These are phyloP conservation scores for Parasarocladium wereldwijsianum DNA, from an alignment of 2,329 filamentous ascomycete genomes.

Conservation along the genomic window DNA sequence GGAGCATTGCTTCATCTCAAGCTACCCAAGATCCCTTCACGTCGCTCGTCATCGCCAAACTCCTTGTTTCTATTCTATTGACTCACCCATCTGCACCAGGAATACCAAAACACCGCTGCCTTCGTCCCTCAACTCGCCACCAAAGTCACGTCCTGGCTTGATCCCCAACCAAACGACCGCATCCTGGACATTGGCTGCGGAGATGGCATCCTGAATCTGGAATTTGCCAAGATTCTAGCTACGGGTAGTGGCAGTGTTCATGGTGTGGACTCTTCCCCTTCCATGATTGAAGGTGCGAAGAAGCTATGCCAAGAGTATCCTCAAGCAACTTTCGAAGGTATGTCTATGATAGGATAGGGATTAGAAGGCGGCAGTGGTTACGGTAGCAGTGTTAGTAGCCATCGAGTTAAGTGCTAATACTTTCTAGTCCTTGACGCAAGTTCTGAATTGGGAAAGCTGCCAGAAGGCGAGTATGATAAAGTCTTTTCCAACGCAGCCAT, in stretches of 20 bases:
- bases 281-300: constrained; percentile 41
- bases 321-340: constrained; percentile 30
- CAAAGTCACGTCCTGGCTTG: constrained; percentile 43
- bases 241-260: constrained; percentile 33
- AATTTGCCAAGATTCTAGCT: constrained; percentile 32
- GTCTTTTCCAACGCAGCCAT: constrained; percentile 53
- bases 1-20: neutral
- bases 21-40: neutral
- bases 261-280: constrained; percentile 41
- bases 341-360: no score
- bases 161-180: constrained; percentile 40
- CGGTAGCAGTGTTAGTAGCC: no score
- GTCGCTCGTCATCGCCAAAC: no score
- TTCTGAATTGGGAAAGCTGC: no score
- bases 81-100: constrained; percentile 19
- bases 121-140: constrained; percentile 49
- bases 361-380: no score
- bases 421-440: constrained; percentile 30
- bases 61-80: no score
- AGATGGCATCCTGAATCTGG: constrained; percentile 42
- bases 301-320: constrained; percentile 21
- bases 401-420: no score
- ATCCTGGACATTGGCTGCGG: constrained; percentile 52
- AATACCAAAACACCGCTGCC: constrained; percentile 44
- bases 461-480: constrained; percentile 41